Conservation (phyloP, 2,329 filamentous ascomycete species). For the Neonectria ditissima region DNA sequence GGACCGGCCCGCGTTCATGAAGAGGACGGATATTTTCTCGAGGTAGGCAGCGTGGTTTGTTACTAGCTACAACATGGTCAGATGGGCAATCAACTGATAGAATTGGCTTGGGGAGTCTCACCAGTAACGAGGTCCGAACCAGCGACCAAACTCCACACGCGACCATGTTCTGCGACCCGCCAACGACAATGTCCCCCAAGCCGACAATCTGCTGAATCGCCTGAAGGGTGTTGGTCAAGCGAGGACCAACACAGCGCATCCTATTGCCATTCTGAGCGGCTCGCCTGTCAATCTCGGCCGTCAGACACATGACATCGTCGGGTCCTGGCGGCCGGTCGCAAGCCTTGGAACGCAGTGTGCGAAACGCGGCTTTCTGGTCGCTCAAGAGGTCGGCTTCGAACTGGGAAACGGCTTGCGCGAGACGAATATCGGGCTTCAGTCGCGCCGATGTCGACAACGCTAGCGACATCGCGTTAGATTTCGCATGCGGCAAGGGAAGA, state of each 20-base stretch:
- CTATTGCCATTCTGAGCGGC: conserved; percentile 32
- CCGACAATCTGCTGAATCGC: conserved; percentile 57
- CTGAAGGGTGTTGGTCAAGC: conserved; percentile 56
- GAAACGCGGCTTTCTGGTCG: conserved; percentile 51
- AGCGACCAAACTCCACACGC: conserved; percentile 59
- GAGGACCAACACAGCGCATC: conserved; percentile 53
- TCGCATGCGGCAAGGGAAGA: background rate
- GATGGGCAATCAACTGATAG: conserved; percentile 23
- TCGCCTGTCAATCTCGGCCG: conserved; percentile 51
- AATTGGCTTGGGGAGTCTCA: too few relatives aligned
- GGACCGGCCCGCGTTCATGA: conserved; percentile 56
- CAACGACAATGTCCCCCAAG: conserved; percentile 50
- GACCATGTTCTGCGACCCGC: conserved; percentile 58
- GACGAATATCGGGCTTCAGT: conserved; percentile 51
- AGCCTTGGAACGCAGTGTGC: conserved; percentile 35
- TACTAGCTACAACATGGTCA: conserved; percentile 41
- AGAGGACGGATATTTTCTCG: conserved; percentile 53
- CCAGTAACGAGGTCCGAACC: conserved; percentile 55
- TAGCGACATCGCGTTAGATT: background rate
- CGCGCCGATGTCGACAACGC: background rate
- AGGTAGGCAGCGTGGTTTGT: conserved; percentile 49
- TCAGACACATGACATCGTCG: conserved; percentile 55
- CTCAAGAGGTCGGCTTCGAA: conserved; percentile 53
- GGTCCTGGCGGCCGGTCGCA: conserved; percentile 43
- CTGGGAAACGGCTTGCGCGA: conserved; percentile 53